These are phyloP conservation scores for Thymus mandschuricus DNA, from an alignment of 257 asterid genomes.

Conservation along the genomic window DNA sequence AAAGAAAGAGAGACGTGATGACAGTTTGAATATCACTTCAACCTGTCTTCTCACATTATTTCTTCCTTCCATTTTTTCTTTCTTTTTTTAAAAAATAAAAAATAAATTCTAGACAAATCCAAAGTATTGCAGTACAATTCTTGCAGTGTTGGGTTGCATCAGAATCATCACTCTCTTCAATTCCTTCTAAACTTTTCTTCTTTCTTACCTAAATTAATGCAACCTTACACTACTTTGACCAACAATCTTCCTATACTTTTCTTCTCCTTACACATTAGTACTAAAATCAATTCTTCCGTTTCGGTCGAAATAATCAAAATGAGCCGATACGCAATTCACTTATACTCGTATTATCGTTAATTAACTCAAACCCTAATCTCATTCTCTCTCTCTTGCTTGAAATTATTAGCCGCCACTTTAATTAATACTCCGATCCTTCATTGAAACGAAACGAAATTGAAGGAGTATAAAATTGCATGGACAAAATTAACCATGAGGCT, in stretches of 20 bases:
- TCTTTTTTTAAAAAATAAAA: neutral
- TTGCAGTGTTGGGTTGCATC: constrained; percentile 51
- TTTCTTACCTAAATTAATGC: constrained; percentile 29
- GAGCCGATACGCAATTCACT: no score
- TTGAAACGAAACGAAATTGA: no score
- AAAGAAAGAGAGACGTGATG: constrained; percentile 40
- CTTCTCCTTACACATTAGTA: no score
- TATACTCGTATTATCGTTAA: no score
- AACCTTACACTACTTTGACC: constrained; percentile 28
- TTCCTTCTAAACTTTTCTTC: constrained; percentile 33
- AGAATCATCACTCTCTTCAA: constrained; percentile 31
- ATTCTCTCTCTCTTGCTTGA: no score
- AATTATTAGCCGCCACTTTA: no score
- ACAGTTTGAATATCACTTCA: constrained; percentile 62
- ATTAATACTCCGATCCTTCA: no score
- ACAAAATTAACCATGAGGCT: no score
- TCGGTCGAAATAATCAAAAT: no score
- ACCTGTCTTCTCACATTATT: constrained; percentile 44
- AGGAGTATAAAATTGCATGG: no score
- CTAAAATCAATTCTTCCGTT: no score
- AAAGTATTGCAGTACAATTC: constrained; percentile 35
- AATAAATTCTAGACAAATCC: constrained; percentile 29
- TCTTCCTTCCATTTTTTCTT: neutral
- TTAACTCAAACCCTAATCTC: no score
- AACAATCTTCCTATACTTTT: constrained; percentile 2